These are phyloP conservation scores for Trichoderma sp. DNA, from an alignment of 2,329 filamentous ascomycete genomes.

Conservation along the genomic window DNA sequence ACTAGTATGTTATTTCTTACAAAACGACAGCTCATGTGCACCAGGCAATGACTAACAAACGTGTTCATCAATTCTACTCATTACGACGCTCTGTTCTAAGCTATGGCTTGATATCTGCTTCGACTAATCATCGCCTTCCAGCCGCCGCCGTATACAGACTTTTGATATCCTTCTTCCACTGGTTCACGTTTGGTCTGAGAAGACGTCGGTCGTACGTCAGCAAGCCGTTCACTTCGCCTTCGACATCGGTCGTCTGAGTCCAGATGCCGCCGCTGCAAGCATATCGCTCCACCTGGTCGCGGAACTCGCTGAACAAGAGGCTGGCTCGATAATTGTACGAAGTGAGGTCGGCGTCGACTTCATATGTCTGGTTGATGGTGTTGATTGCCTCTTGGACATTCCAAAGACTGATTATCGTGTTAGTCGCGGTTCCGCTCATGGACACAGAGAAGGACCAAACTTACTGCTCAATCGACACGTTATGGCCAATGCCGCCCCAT, in stretches of 20 bases:
- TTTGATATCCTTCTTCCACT: conserved; percentile 63
- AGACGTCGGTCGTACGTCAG: conserved; percentile 68
- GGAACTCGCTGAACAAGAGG: conserved; percentile 60
- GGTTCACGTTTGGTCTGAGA: conserved; percentile 55
- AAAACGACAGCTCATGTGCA: not conserved
- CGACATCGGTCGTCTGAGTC: conserved; percentile 75
- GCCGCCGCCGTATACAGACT: conserved; percentile 59
- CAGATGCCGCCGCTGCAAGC: conserved; percentile 69
- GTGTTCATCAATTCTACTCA: not conserved
- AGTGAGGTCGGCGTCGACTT: conserved; percentile 59
- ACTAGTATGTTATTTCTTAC: not conserved
- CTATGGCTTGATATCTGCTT: not conserved
- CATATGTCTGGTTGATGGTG: conserved; percentile 67
- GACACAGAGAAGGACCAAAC: conserved; percentile 29
- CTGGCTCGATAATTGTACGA: conserved; percentile 69
- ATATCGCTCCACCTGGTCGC: conserved; percentile 60
- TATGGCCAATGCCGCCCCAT: conserved; percentile 69
- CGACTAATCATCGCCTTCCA: not conserved
- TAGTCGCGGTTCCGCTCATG: not conserved
- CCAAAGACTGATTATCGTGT: conserved; percentile 56
- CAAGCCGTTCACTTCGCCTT: conserved; percentile 73
- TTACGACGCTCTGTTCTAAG: not conserved
- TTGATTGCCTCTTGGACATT: conserved; percentile 61
- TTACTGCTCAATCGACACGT: conserved; percentile 62
- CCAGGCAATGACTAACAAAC: not conserved